Percentiles rank a stretch among this genome's conserved stretches.
phyloP scores from a whole-genome alignment of 306 rosid species.

The Rosa chinensis region DNA sequence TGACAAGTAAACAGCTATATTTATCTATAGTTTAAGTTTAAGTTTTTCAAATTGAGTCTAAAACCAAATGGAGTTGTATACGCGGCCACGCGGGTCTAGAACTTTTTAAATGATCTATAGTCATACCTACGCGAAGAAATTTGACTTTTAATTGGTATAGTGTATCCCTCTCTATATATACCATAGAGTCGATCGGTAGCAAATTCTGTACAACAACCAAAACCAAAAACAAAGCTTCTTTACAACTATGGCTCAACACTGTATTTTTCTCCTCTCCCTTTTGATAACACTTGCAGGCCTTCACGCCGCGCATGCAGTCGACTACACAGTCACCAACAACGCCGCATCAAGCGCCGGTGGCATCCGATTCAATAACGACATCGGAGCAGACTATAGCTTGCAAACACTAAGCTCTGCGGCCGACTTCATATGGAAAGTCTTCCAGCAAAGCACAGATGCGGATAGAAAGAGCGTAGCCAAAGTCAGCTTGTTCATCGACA shows the following conservation, averaged over 20 bases:
- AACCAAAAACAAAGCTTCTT: not conserved
- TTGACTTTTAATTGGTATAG: no score
- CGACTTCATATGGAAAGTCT: constrained; percentile 31
- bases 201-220: not conserved
- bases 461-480: constrained; percentile 13
- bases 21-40: no score
- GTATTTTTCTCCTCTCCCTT: constrained; percentile 1
- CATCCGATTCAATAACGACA: constrained; percentile 30
- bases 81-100: no score
- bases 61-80: no score
- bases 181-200: not conserved
- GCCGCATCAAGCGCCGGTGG: constrained; percentile 27
- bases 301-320: constrained; percentile 9
- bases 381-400: constrained; percentile 24
- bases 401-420: constrained; percentile 30
- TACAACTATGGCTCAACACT: constrained; percentile 15
- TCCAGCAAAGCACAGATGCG: constrained; percentile 20
- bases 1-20: no score
- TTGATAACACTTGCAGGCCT: constrained; percentile 9
- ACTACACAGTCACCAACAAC: constrained; percentile 24
- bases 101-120: no score
- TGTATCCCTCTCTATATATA: not conserved
- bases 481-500: constrained; percentile 29
- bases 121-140: no score
- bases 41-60: no score